phyloP scores from a whole-genome alignment of 164 flowering plant genomes.

The Amborella trichopoda region DNA sequence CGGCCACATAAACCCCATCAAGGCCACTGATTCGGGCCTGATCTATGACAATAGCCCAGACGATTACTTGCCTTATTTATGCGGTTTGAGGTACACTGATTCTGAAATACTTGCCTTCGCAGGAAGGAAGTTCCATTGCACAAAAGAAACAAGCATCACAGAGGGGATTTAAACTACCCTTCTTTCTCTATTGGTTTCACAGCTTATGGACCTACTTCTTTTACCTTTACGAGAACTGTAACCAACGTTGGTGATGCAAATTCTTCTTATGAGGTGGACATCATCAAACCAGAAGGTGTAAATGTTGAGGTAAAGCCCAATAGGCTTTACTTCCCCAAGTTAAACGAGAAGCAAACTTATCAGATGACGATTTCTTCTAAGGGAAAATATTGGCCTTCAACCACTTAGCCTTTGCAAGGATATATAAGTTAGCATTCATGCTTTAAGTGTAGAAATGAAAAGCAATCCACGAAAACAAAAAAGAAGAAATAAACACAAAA shows the following conservation, averaged over 20 bases:
- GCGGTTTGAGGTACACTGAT: too few relatives aligned
- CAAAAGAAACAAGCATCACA: too few relatives aligned
- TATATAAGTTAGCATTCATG: too few relatives aligned
- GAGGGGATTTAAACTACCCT: slow-evolving; percentile 3
- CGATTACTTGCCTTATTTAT: too few relatives aligned
- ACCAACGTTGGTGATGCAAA: slow-evolving; percentile 29
- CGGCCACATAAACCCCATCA: slow-evolving; percentile 34
- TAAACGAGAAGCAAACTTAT: slow-evolving; percentile 19
- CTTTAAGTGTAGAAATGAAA: too few relatives aligned
- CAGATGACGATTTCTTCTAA: too few relatives aligned
- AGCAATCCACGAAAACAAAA: too few relatives aligned
- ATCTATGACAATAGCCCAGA: slow-evolving; percentile 31
- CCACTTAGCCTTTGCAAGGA: too few relatives aligned
- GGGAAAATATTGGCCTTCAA: too few relatives aligned
- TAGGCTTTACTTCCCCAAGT: slow-evolving; percentile 16
- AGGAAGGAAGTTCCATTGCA: too few relatives aligned
- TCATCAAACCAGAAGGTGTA: slow-evolving; percentile 20
- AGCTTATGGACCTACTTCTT: neutral
- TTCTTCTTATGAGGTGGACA: slow-evolving; percentile 13
- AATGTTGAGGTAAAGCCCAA: slow-evolving; percentile 16
- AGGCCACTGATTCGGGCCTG: slow-evolving; percentile 38
- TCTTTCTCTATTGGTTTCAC: slow-evolving; percentile 3
- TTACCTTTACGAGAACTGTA: slow-evolving; percentile 21
- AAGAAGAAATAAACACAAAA: too few relatives aligned
- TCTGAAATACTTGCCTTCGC: too few relatives aligned